These are phyloP conservation scores for Tulasnella sp. DNA, from an alignment of 768 basidiomycete genomes.

Conservation along the genomic window DNA sequence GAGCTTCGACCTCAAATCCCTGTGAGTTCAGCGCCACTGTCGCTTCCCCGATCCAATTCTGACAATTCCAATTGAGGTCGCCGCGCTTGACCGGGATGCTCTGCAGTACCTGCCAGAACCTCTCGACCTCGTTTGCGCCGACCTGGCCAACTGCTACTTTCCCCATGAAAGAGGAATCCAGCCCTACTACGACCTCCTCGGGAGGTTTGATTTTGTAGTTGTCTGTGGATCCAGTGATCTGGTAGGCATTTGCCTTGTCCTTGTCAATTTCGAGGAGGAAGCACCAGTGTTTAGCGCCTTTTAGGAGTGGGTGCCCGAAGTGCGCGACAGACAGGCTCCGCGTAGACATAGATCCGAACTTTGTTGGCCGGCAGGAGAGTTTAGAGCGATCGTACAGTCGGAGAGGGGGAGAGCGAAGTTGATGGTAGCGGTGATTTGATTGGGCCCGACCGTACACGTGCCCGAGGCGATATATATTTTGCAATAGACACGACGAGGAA, in stretches of 20 bases:
- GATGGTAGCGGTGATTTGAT: too few species aligned
- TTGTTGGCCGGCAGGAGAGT: not conserved
- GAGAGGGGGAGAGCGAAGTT: not conserved
- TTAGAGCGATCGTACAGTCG: not conserved
- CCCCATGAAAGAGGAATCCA: not conserved
- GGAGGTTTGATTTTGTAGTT: slow-evolving; percentile 8
- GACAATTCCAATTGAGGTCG: not conserved
- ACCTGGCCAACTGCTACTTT: not conserved
- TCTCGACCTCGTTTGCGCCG: not conserved
- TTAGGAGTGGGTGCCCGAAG: not conserved
- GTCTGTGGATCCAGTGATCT: not conserved
- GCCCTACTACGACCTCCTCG: not conserved
- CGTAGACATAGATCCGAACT: not conserved
- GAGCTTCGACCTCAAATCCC: not conserved
- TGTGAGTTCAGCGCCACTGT: not conserved
- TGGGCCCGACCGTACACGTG: too few species aligned
- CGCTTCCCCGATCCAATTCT: not conserved
- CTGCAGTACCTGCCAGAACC: not conserved
- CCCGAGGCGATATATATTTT: too few species aligned
- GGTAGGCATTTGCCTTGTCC: not conserved
- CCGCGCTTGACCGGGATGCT: not conserved
- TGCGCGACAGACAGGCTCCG: not conserved
- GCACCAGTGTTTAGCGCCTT: not conserved
- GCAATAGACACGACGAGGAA: too few species aligned
- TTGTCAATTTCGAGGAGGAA: slow-evolving; percentile 7